Conservation (phyloP, 2,329 filamentous ascomycete genomes). For the Calonectria honghensis region DNA sequence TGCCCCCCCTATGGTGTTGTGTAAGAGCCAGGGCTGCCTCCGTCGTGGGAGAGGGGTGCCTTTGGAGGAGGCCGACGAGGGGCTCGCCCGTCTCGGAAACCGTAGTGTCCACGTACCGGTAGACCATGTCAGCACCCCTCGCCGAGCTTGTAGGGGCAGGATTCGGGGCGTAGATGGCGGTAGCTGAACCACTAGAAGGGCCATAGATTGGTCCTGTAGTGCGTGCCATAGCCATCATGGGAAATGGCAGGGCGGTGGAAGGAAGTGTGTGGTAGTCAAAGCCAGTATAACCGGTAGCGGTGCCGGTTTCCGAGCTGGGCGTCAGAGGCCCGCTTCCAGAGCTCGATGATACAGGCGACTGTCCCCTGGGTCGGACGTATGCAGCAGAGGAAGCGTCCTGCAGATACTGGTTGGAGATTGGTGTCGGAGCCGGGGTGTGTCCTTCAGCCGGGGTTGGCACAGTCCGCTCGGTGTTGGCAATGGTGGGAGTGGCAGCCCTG, state of each 20-base stretch:
- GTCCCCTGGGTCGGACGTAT: slow-evolving; percentile 45
- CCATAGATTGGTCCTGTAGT: slow-evolving; percentile 48
- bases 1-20: background rate
- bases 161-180: slow-evolving; percentile 37
- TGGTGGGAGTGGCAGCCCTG: background rate
- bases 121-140: slow-evolving; percentile 51
- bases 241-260: slow-evolving; percentile 43
- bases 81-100: slow-evolving; percentile 43
- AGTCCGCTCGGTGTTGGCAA: slow-evolving; percentile 43
- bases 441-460: slow-evolving; percentile 47
- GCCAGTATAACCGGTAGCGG: slow-evolving; percentile 47
- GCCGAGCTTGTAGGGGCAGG: slow-evolving; percentile 28
- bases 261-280: slow-evolving; percentile 50
- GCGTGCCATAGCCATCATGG: slow-evolving; percentile 44
- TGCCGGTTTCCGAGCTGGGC: slow-evolving; percentile 47
- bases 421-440: slow-evolving; percentile 36
- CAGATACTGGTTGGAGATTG: slow-evolving; percentile 50
- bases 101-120: slow-evolving; percentile 58
- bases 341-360: slow-evolving; percentile 43
- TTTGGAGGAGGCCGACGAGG: slow-evolving; percentile 11
- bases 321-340: slow-evolving; percentile 49
- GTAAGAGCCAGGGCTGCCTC: slow-evolving; percentile 42
- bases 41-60: slow-evolving; percentile 24
- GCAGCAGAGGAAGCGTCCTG: slow-evolving; percentile 52
- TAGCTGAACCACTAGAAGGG: slow-evolving; percentile 43